phyloP scores from a whole-genome alignment of 768 basidiomycete species.

The Rhodotorula diobovata region DNA sequence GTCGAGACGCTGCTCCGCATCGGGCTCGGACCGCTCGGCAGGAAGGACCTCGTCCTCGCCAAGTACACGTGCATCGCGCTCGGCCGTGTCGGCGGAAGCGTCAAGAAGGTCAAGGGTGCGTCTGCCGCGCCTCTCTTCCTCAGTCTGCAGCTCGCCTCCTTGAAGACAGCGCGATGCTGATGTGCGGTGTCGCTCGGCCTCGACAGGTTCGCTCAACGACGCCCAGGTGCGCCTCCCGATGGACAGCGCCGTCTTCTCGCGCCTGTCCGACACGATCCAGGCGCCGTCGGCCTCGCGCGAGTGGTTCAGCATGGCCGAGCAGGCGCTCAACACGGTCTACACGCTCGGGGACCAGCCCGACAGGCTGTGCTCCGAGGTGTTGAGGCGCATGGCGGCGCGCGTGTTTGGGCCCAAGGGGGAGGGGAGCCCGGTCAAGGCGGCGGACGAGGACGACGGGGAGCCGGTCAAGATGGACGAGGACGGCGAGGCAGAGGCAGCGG shows the following conservation, averaged over 20 bases:
- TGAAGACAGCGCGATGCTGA: neutral
- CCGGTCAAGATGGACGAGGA: slow-evolving; percentile 10
- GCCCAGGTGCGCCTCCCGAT: slow-evolving; percentile 80
- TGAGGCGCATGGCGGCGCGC: slow-evolving; percentile 70
- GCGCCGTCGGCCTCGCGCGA: slow-evolving; percentile 76
- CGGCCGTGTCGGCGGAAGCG: slow-evolving; percentile 85
- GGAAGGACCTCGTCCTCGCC: slow-evolving; percentile 86
- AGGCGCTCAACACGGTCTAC: slow-evolving; percentile 93
- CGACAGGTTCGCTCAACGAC: slow-evolving; percentile 74
- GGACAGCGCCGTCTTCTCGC: slow-evolving; percentile 77
- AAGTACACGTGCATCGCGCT: slow-evolving; percentile 90
- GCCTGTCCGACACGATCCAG: slow-evolving; percentile 74
- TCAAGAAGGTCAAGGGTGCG: slow-evolving; percentile 91
- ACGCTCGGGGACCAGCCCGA: slow-evolving; percentile 91
- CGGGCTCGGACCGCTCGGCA: slow-evolving; percentile 77
- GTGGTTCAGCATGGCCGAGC: slow-evolving; percentile 94
- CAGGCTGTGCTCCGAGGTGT: slow-evolving; percentile 67
- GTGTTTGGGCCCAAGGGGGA: slow-evolving; percentile 55
- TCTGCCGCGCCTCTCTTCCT: neutral
- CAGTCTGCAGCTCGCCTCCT: too few species aligned
- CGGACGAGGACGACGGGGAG: neutral
- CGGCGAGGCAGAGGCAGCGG: neutral
- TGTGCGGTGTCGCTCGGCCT: neutral
- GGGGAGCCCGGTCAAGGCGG: neutral
- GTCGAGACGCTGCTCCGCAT: slow-evolving; percentile 80